Evolutionary conservation across 2,329 filamentous ascomycete species (phyloP).

Genomic region (Pseudocercospora fijiensis): DNA sequence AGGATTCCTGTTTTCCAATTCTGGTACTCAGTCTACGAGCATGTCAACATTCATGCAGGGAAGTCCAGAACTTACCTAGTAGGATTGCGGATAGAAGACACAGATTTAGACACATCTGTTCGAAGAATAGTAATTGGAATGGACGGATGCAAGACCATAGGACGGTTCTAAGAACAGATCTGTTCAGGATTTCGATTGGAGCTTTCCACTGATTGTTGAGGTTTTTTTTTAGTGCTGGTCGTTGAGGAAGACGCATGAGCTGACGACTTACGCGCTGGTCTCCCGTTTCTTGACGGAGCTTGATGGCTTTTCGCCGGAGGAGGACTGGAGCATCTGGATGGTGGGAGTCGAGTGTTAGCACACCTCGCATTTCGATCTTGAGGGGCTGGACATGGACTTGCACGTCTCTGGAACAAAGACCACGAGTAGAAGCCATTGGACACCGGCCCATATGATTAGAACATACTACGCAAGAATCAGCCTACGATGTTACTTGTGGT

Average conservation of each 20-base stretch:
- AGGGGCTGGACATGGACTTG: not conserved
- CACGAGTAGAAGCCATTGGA: constrained; percentile 62
- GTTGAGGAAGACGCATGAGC: not conserved
- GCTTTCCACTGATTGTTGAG: constrained; percentile 68
- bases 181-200: constrained; percentile 69
- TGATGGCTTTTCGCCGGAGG: constrained; percentile 70
- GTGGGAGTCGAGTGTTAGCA: not conserved
- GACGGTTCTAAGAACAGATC: constrained; percentile 60
- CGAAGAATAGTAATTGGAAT: constrained; percentile 71
- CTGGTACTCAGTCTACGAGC: not conserved
- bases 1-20: constrained; percentile 62
- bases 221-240: not conserved
- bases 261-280: constrained; percentile 45
- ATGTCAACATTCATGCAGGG: not conserved
- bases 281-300: constrained; percentile 71
- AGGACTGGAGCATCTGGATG: constrained; percentile 59
- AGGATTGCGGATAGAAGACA: constrained; percentile 81
- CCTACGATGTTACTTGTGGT: not conserved
- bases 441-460: constrained; percentile 76
- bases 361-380: not conserved
- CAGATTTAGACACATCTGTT: constrained; percentile 78
- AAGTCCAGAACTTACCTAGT: constrained; percentile 46
- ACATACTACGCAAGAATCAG: constrained; percentile 53
- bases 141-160: constrained; percentile 60
- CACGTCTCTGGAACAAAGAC: constrained; percentile 82